phyloP scores from a whole-genome alignment of 192 early-diverging fungal genomes.

The Endogone sp. region DNA sequence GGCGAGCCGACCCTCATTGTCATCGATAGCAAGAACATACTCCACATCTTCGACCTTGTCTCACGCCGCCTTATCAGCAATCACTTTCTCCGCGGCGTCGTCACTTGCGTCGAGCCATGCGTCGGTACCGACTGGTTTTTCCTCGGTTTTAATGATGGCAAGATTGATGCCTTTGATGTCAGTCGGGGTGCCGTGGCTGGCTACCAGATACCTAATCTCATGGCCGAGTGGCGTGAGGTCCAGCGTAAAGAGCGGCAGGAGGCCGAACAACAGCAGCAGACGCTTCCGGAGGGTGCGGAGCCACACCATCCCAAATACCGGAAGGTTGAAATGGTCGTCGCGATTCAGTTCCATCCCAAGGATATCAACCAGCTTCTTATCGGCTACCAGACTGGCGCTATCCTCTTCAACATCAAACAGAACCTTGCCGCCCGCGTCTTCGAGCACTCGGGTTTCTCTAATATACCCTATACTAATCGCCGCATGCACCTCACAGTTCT shows the following conservation, averaged over 20 bases:
- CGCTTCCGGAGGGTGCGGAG: too few species aligned
- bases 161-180: constrained; percentile 44
- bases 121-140: constrained; percentile 48
- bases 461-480: too few species aligned
- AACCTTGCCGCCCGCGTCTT: constrained; percentile 26
- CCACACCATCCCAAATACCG: not conserved
- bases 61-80: constrained; percentile 13
- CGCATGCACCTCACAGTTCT: constrained; percentile 31
- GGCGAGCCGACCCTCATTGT: constrained; percentile 45
- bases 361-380: constrained; percentile 50
- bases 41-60: constrained; percentile 46
- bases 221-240: constrained; percentile 28
- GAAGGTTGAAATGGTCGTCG: constrained; percentile 29
- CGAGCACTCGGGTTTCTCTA: constrained; percentile 21
- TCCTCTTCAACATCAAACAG: constrained; percentile 48
- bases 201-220: constrained; percentile 39
- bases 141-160: constrained; percentile 44
- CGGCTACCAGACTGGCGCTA: constrained; percentile 40
- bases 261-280: not conserved
- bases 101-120: constrained; percentile 41
- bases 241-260: constrained; percentile 1
- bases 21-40: constrained; percentile 36
- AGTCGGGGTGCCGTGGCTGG: constrained; percentile 27
- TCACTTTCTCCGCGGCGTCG: constrained; percentile 33
- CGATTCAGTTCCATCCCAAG: constrained; percentile 43